A percentile compares a stretch with the other conserved stretches of the same genome.
phyloP scores from a whole-genome alignment of 2,329 filamentous ascomycete species.

The Nannizziopsis arthrosporioides region DNA sequence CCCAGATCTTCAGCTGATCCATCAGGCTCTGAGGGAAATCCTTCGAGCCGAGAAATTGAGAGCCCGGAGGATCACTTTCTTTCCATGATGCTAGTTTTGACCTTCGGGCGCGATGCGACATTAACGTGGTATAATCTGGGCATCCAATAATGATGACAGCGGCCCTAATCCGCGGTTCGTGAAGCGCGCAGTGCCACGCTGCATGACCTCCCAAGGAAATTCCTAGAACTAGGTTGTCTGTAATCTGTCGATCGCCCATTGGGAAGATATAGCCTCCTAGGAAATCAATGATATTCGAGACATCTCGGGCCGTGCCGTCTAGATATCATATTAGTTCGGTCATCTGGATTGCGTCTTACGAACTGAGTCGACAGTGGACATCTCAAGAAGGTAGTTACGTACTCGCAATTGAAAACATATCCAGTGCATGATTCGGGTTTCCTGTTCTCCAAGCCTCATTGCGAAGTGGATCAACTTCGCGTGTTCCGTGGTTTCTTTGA shows the following conservation, averaged over 20 bases:
- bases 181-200: constrained; percentile 70
- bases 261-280: constrained; percentile 64
- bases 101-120: constrained; percentile 64
- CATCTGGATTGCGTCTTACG: no score
- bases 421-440: constrained; percentile 70
- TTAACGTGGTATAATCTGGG: constrained; percentile 72
- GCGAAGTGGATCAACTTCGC: constrained; percentile 53
- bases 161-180: constrained; percentile 65
- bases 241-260: constrained; percentile 36
- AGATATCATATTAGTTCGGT: constrained; percentile 1
- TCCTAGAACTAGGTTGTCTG: constrained; percentile 63
- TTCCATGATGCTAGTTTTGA: constrained; percentile 55
- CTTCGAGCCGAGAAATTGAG: constrained; percentile 59
- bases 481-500: constrained; percentile 79
- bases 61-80: constrained; percentile 43
- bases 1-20: constrained; percentile 50
- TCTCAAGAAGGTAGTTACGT: constrained; percentile 25
- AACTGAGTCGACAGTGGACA: not conserved
- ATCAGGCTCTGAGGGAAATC: constrained; percentile 66
- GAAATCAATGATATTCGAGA: constrained; percentile 62
- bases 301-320: constrained; percentile 62
- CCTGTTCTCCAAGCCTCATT: constrained; percentile 72
- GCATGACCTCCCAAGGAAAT: constrained; percentile 80
- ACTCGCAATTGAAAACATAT: constrained; percentile 75
- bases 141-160: constrained; percentile 76